Base-by-base conservation (phyloP, 164 flowering plant species). In the Buxus sempervirens region DNA sequence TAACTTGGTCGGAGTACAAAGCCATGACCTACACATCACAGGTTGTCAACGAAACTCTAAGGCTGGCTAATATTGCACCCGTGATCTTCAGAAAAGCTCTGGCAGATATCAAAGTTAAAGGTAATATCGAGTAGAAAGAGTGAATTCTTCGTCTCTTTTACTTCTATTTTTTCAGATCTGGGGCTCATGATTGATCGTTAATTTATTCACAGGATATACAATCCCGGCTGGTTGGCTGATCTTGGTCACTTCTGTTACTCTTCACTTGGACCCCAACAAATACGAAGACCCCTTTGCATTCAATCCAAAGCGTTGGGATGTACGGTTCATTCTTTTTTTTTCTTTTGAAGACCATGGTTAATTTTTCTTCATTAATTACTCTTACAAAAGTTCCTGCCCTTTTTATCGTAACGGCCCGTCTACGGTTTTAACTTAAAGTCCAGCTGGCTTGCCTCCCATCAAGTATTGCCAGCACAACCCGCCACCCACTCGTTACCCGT, bases 231-330 rank as follows among this genome's bases (percentile, higher is more conserved):
- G 82, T 4, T 79, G 82, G 82, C 23, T 68, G 26, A 63, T 79
- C 6, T 68, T 79, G 82, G 71, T 69, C 3, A 58, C 41, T 55
- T 61, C 65, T 18, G n/a, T 76, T 8, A 53, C 75, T 42, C 45
- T 73, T 23, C 82, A 79, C 1, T 51, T 75, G 21, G 58, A 68
- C 41, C 75, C 76, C 2, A 16, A 65, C 16, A 71, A 42, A 0
- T 76, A 38, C n/a, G 45, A 67, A 21, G 79, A 79, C 58, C 82
- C 82, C 0, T 69, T 73, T 9, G 61, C 63, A 1, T 79, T 79
- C 66, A 72, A 79, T 28, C 78, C 82, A 0, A 68, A 73, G 78
- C 62, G 82, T 3, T 79, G 82, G 82, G 57, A 79, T 75, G 75
- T 73, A n/a, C 49, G 0, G 9, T 26, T 0, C 0, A 16, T 27